phyloP scores from a whole-genome alignment of 108 stramenopile species.

The Cyclotella sp. region DNA sequence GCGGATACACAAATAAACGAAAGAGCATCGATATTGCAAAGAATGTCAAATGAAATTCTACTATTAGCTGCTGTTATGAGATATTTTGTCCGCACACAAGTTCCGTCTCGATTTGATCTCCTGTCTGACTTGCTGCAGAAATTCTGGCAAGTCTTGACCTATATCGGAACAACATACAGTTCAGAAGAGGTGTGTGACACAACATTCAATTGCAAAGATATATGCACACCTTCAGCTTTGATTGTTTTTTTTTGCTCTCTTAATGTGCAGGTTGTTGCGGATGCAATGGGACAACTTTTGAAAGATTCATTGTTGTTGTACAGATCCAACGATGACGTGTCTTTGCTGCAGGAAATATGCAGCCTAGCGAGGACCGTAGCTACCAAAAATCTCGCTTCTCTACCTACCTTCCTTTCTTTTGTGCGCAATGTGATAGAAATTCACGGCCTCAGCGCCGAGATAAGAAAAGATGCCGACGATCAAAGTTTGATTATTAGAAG shows the following conservation, averaged over 20 bases:
- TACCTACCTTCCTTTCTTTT: conserved; percentile 26
- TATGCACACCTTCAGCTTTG: neutral
- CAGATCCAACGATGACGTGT: conserved; percentile 20
- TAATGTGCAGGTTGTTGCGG: conserved; percentile 17
- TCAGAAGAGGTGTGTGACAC: conserved; percentile 50
- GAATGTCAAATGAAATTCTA: conserved; percentile 61
- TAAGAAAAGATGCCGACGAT: neutral
- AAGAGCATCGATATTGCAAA: conserved; percentile 31
- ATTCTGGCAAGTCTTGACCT: conserved; percentile 55
- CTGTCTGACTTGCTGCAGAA: conserved; percentile 43
- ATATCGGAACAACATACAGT: conserved; percentile 37
- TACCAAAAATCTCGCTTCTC: conserved; percentile 14
- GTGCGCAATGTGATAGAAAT: conserved; percentile 23
- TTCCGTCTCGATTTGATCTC: conserved; percentile 11
- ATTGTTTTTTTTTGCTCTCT: conserved; percentile 1
- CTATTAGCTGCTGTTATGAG: conserved; percentile 52
- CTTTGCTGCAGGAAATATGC: conserved; percentile 20
- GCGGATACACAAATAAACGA: conserved; percentile 27
- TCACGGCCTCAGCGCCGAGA: conserved; percentile 20
- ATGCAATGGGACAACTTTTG: conserved; percentile 29
- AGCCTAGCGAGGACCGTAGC: conserved; percentile 21
- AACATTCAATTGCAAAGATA: neutral
- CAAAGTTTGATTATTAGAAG: conserved; percentile 6
- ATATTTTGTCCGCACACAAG: conserved; percentile 44
- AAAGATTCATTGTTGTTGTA: conserved; percentile 17